Base-by-base conservation (phyloP, 768 basidiomycete species). In the Phaeotremella skinneri region DNA sequence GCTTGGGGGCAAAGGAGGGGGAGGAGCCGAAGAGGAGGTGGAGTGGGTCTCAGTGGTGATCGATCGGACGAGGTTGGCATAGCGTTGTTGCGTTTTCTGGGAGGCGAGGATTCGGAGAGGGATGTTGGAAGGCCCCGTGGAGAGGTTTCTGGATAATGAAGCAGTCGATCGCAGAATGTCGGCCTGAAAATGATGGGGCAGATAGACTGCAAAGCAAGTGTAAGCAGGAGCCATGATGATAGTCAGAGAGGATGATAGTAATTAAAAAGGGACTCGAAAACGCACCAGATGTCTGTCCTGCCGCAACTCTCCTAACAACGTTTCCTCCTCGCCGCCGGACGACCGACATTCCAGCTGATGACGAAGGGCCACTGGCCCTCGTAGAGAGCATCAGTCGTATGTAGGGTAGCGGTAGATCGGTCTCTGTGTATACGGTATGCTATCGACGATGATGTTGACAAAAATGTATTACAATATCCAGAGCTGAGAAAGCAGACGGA, bases 1-100 rank as follows among this genome's bases (percentile, higher is more conserved):
- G 27, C 30, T 49, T 34, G 58, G 43, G 21, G 63, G 58, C 27
- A 62, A 59, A 29, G 55, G 52, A 1, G 61, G 27, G 4, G 62
- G 31, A 23, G 45, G 20, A 30, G 32, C 21, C 25, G 61, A 37
- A 16, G 52, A 21, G 25, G 50, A 43, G 42, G 67, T 32, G 25
- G 54, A 26, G 37, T 58, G 59, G 26, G 59, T 31, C 25, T 60
- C 54, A 16, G 63, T 64, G 7, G 59, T 61, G 29, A 59, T 51
- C 45, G 58, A 49, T 37, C 62, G 37, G 25, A 26, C 32, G 37
- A 52, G 20, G 21, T 34, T 37, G 17, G 48, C 6, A 32, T 56
- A 50, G 13, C 29, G 14, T 30, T 56, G 23, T 32, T 52, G 27
- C 11, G 50, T 29, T 20, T 52, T 47, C n/a, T 58, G 58, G 30